Conservation (phyloP, 2,329 filamentous ascomycete species). For the Myriosclerotinia curreyana region DNA sequence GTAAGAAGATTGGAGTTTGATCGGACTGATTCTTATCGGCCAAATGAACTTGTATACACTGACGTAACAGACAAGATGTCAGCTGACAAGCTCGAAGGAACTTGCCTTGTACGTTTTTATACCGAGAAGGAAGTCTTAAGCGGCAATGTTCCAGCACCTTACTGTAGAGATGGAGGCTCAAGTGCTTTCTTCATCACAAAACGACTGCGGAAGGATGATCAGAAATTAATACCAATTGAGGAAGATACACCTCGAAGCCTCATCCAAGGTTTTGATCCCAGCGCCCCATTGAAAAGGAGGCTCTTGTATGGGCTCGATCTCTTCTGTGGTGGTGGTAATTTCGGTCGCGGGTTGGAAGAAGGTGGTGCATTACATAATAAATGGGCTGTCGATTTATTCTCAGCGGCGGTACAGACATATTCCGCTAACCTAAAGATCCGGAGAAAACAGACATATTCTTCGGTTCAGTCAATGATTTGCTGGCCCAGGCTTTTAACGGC, state of each 20-base stretch:
- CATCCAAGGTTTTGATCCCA: slow-evolving; percentile 55
- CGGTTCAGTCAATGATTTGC: slow-evolving; percentile 70
- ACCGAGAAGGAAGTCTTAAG: slow-evolving; percentile 36
- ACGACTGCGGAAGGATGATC: slow-evolving; percentile 35
- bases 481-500: slow-evolving; percentile 54
- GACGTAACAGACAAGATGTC: slow-evolving; percentile 44
- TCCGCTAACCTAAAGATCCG: slow-evolving; percentile 57
- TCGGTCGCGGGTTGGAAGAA: slow-evolving; percentile 74
- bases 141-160: slow-evolving; percentile 55
- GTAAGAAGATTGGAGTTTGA: slow-evolving; percentile 48
- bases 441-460: slow-evolving; percentile 54
- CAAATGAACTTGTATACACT: slow-evolving; percentile 54
- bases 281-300: slow-evolving; percentile 27
- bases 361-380: slow-evolving; percentile 61
- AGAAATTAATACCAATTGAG: slow-evolving; percentile 41
- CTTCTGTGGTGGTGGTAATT: slow-evolving; percentile 75
- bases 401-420: slow-evolving; percentile 66
- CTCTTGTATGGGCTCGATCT: slow-evolving; percentile 64
- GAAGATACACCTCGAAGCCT: slow-evolving; percentile 41
- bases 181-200: slow-evolving; percentile 64
- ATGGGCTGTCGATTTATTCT: slow-evolving; percentile 66
- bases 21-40: slow-evolving; percentile 22
- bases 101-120: slow-evolving; percentile 60
- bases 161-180: slow-evolving; percentile 61
- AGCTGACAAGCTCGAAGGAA: slow-evolving; percentile 47